Base-by-base conservation (phyloP, 352 stramenopile species). In the Phytophthora fragariae region DNA sequence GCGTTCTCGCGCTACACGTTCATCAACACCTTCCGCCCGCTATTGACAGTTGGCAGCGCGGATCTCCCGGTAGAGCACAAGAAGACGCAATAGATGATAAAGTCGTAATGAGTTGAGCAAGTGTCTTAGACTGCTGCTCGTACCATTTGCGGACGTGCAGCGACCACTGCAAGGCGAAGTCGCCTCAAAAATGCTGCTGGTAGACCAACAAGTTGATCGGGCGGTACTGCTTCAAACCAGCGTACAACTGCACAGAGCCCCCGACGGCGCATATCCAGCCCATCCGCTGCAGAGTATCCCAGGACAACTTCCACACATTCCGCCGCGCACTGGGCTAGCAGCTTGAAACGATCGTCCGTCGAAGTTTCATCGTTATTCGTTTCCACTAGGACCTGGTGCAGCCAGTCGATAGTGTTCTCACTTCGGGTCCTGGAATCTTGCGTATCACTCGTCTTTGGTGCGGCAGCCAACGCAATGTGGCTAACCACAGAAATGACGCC, bases 1-100 rank as follows among this genome's bases (percentile, higher is more conserved):
- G 53, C 91, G 10, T 99, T 99, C 70, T 98, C 92, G 37, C 88
- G 94, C 46, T 99, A 98, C 75, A 98, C 95, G 15, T 99, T 98
- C 75, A 85, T 98, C 56, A 98, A 98, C 77, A 97, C 88, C 1
- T 97, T 97, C 69, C 66, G 57, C 31, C 76, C 83, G 29, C 77
- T 94, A 10, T 39, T 70, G 47, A 52, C 35, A 9, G 35, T 85
- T 64, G 83, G 81, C 33, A 78, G 1, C 35, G 52, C 39, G 14
- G 35, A 68, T 57, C 56, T 69, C 19, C 56, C 70, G 12, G 35
- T 44, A 39, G 59, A 73, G 35, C 63, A 76, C n/a, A 85, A 80
- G 66, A 81, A 83, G 50, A 57, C 52, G 11, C 74, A 77, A 35
- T 84, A 81, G 56, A 46, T 46, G 33, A 37, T 37, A 10, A 37